Evolutionary conservation across 768 basidiomycete genomes (phyloP).

Genomic region (Rhodosporidiobolus odoratus): DNA sequence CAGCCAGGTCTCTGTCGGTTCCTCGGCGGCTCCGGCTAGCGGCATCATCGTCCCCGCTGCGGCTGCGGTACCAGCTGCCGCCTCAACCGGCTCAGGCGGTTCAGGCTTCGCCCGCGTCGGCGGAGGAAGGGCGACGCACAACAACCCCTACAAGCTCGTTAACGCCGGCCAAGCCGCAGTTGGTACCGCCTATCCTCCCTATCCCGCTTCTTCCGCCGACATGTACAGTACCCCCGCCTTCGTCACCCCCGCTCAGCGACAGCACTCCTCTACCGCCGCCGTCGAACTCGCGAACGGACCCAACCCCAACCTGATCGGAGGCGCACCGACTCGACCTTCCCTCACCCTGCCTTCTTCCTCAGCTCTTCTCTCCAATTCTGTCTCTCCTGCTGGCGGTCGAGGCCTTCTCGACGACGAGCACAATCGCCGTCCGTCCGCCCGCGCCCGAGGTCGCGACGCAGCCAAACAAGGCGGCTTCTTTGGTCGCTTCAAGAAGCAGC

Average conservation of each 20-base stretch:
- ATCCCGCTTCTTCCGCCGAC: slow-evolving; percentile 30
- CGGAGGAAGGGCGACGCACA: slow-evolving; percentile 25
- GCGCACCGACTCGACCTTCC: slow-evolving; percentile 11
- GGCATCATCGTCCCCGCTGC: slow-evolving; percentile 16
- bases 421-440: not conserved
- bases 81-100: not conserved
- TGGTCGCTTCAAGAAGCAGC: slow-evolving; percentile 31
- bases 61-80: not conserved
- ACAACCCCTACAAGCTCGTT: slow-evolving; percentile 35
- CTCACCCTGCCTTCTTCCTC: slow-evolving; percentile 26
- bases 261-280: slow-evolving; percentile 9
- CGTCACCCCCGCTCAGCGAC: slow-evolving; percentile 11
- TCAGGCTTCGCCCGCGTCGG: slow-evolving; percentile 34
- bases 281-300: slow-evolving; percentile 10
- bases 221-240: not conserved
- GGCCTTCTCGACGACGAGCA: slow-evolving; percentile 29
- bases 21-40: not conserved
- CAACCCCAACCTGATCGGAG: not conserved
- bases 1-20: slow-evolving; percentile 1
- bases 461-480: slow-evolving; percentile 30
- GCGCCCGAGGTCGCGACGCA: not conserved
- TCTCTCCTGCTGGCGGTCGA: slow-evolving; percentile 21
- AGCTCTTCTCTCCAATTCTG: slow-evolving; percentile 29
- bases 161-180: not conserved
- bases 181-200: slow-evolving; percentile 28